Conservation (phyloP, 495 filamentous ascomycete species). For the Letharia lupina region DNA sequence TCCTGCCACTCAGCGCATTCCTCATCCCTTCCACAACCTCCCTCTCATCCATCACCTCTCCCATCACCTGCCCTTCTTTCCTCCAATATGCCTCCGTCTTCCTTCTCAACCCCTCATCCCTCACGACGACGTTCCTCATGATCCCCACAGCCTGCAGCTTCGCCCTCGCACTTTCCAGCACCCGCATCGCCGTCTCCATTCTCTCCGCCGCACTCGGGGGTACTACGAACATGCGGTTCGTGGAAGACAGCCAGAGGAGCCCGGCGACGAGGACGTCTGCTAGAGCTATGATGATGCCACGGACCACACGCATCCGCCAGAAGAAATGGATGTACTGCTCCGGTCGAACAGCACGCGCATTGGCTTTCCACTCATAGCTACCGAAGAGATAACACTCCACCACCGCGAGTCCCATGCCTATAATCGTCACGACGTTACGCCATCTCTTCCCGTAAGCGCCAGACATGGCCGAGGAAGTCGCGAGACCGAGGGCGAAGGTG, state of each 20-base stretch:
- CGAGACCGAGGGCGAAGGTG: conserved; percentile 57
- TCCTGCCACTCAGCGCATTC: conserved; percentile 24
- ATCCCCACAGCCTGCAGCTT: conserved; percentile 49
- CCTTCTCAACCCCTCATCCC: conserved; percentile 46
- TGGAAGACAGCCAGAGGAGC: conserved; percentile 64
- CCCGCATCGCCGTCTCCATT: conserved; percentile 35
- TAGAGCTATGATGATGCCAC: conserved; percentile 49
- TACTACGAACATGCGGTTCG: conserved; percentile 59
- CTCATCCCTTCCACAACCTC: conserved; percentile 27
- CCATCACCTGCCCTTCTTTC: conserved; percentile 30
- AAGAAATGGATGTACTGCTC: conserved; percentile 57
- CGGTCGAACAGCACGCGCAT: conserved; percentile 48
- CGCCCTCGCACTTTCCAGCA: conserved; percentile 37
- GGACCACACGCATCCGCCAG: conserved; percentile 54
- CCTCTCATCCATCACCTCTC: conserved; percentile 27
- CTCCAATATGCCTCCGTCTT: conserved; percentile 52
- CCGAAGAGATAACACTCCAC: conserved; percentile 55
- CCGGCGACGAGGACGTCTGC: conserved; percentile 53
- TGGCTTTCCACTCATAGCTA: conserved; percentile 52
- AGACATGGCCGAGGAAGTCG: conserved; percentile 45
- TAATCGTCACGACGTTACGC: conserved; percentile 60
- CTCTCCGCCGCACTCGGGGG: conserved; percentile 43
- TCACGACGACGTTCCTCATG: conserved; percentile 49
- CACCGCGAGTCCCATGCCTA: conserved; percentile 48
- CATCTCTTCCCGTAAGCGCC: conserved; percentile 54